These are phyloP conservation scores for Nitzschia sp. DNA, from an alignment of 108 stramenopile genomes.

Conservation along the genomic window DNA sequence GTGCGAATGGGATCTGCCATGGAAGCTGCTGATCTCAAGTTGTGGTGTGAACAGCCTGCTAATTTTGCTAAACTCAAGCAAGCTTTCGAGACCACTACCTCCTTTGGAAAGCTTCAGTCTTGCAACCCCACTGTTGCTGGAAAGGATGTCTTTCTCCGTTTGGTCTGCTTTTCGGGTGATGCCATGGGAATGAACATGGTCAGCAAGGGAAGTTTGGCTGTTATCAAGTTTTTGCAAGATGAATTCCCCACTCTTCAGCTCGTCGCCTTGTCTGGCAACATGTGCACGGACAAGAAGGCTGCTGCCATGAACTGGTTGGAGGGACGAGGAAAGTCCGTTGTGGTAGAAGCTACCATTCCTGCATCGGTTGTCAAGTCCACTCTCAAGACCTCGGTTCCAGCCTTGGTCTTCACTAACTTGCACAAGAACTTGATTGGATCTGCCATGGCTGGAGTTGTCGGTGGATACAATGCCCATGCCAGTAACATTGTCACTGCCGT, in stretches of 20 bases:
- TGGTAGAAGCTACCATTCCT: conserved; percentile 92
- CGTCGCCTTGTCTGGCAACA: conserved; percentile 94
- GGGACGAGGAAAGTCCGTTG: conserved; percentile 96
- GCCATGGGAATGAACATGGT: conserved; percentile 99
- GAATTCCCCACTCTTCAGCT: conserved; percentile 76
- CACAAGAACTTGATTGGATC: conserved; percentile 98
- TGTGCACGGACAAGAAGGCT: conserved; percentile 99
- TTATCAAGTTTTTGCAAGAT: conserved; percentile 73
- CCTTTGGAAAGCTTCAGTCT: conserved; percentile 85
- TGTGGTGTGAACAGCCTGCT: conserved; percentile 83
- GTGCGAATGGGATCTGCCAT: conserved; percentile 81
- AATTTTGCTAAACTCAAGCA: conserved; percentile 82
- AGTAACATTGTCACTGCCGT: conserved; percentile 97
- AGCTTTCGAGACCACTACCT: conserved; percentile 96
- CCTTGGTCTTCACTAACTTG: conserved; percentile 89
- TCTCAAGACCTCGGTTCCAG: conserved; percentile 92
- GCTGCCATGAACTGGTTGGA: conserved; percentile 98
- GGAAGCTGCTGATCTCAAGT: conserved; percentile 86
- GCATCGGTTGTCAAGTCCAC: conserved; percentile 76
- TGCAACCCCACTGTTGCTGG: conserved; percentile 90
- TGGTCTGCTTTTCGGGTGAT: conserved; percentile 94
- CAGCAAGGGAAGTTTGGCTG: conserved; percentile 91
- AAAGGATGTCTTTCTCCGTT: conserved; percentile 91
- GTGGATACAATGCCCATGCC: conserved; percentile 98
- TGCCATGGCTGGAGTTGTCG: conserved; percentile 94